phyloP scores from a whole-genome alignment of 2,329 filamentous ascomycete genomes.

The Lojkania enalia region DNA sequence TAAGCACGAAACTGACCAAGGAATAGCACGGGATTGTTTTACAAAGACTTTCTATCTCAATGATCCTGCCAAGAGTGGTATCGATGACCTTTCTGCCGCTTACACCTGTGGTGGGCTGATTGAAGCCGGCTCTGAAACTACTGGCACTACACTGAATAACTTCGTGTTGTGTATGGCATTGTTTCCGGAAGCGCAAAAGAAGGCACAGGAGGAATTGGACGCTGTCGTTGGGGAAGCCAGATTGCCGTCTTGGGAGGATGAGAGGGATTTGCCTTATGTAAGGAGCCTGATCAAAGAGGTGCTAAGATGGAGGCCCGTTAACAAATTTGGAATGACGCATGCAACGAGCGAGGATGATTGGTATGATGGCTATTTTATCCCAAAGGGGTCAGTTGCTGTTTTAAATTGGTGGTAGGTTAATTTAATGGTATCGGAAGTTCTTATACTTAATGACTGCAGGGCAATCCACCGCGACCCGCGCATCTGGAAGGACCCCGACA shows the following conservation, averaged over 20 bases:
- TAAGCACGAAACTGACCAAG: constrained; percentile 34
- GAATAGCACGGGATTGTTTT: constrained; percentile 36
- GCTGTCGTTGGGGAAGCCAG: constrained; percentile 30
- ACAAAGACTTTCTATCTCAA: constrained; percentile 42
- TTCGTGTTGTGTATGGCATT: constrained; percentile 35
- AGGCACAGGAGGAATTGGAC: constrained; percentile 36
- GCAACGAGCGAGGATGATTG: constrained; percentile 39
- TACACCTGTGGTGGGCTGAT: constrained; percentile 40
- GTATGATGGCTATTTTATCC: constrained; percentile 46
- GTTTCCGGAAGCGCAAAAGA: constrained; percentile 29
- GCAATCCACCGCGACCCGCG: constrained; percentile 39
- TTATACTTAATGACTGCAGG: constrained; percentile 14
- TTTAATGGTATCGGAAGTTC: not conserved
- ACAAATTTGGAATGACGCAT: constrained; percentile 41
- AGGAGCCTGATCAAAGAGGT: constrained; percentile 36
- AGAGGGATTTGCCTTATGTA: constrained; percentile 41
- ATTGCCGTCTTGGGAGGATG: constrained; percentile 39
- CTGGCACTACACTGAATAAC: constrained; percentile 35
- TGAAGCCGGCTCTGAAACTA: constrained; percentile 41
- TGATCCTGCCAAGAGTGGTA: constrained; percentile 34
- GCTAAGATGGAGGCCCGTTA: constrained; percentile 35
- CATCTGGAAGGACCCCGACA: constrained; percentile 28
- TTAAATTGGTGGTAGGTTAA: constrained; percentile 39
- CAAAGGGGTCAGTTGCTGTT: constrained; percentile 40
- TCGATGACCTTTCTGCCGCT: constrained; percentile 39